Evolutionary conservation across 345 rosid genomes (phyloP).

Genomic region (Salix udensis): DNA sequence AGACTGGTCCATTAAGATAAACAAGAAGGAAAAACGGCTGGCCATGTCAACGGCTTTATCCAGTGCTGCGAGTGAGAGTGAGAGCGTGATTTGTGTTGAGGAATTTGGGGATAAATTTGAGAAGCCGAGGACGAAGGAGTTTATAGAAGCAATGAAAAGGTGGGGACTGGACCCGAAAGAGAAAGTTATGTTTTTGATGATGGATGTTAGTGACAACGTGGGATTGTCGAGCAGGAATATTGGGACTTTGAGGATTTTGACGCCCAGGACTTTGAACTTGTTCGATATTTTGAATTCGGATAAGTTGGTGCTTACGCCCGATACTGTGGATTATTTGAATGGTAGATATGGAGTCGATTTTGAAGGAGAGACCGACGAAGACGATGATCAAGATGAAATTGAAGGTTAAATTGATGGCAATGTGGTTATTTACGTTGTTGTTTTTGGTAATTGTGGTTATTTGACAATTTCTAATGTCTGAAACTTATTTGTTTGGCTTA

Average conservation of each 20-base stretch:
- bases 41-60: constrained; percentile 80
- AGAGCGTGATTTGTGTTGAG: constrained; percentile 70
- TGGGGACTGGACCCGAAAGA: constrained; percentile 91
- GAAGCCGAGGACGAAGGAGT: constrained; percentile 77
- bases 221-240: constrained; percentile 70
- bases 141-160: constrained; percentile 70
- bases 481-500: not conserved
- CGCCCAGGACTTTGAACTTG: constrained; percentile 85
- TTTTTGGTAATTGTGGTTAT: not conserved
- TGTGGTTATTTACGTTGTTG: not conserved
- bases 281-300: constrained; percentile 83
- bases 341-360: constrained; percentile 60
- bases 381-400: constrained; percentile 38
- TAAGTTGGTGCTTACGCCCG: constrained; percentile 75
- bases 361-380: constrained; percentile 34
- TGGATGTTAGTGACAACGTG: constrained; percentile 62
- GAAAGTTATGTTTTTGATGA: constrained; percentile 79
- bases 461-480: not conserved
- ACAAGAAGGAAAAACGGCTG: constrained; percentile 73
- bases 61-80: constrained; percentile 43
- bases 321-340: constrained; percentile 63
- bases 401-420: constrained; percentile 2
- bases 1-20: constrained; percentile 92
- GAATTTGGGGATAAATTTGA: constrained; percentile 71
- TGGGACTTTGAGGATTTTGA: constrained; percentile 77